Conservation (phyloP, 495 filamentous ascomycete species). For the Cercophora sp. region DNA sequence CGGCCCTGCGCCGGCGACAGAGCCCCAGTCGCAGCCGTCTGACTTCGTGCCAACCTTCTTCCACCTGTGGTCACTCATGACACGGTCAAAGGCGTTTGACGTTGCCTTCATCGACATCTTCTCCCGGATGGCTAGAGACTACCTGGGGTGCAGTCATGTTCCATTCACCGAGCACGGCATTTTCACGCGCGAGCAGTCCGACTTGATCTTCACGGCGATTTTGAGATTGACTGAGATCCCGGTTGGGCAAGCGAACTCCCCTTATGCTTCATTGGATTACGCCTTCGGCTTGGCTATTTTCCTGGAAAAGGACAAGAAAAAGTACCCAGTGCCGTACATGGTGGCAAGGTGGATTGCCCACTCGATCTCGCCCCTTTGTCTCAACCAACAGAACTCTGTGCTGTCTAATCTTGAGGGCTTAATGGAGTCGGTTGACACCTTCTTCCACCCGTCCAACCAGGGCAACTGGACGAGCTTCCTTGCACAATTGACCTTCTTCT, state of each 20-base stretch:
- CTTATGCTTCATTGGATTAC: slow-evolving; percentile 84
- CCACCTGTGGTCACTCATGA: slow-evolving; percentile 92
- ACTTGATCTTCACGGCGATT: slow-evolving; percentile 88
- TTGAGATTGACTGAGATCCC: slow-evolving; percentile 90
- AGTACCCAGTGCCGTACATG: slow-evolving; percentile 85
- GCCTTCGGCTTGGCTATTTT: slow-evolving; percentile 75
- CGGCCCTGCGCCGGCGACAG: slow-evolving; percentile 64
- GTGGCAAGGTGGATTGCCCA: slow-evolving; percentile 95
- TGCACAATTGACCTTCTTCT: slow-evolving; percentile 85
- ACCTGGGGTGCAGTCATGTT: slow-evolving; percentile 66
- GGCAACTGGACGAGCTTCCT: slow-evolving; percentile 88
- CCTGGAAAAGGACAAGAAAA: slow-evolving; percentile 86
- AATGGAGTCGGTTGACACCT: slow-evolving; percentile 94
- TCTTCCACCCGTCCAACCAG: slow-evolving; percentile 97
- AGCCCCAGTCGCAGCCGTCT: slow-evolving; percentile 70
- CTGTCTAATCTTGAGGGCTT: slow-evolving; percentile 84
- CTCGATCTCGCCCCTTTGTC: slow-evolving; percentile 82
- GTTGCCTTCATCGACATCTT: slow-evolving; percentile 83
- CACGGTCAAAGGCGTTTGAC: slow-evolving; percentile 83
- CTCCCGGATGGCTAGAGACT: slow-evolving; percentile 81
- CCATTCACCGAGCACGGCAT: slow-evolving; percentile 85
- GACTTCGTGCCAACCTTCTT: slow-evolving; percentile 87
- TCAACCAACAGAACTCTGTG: slow-evolving; percentile 73
- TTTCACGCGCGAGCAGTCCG: slow-evolving; percentile 87
- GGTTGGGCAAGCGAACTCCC: slow-evolving; percentile 90